Evolutionary conservation across 352 stramenopile species (phyloP), one percentile per base, ranked within the genome.

Genomic region (Globisporangium orthogonon): DNA sequence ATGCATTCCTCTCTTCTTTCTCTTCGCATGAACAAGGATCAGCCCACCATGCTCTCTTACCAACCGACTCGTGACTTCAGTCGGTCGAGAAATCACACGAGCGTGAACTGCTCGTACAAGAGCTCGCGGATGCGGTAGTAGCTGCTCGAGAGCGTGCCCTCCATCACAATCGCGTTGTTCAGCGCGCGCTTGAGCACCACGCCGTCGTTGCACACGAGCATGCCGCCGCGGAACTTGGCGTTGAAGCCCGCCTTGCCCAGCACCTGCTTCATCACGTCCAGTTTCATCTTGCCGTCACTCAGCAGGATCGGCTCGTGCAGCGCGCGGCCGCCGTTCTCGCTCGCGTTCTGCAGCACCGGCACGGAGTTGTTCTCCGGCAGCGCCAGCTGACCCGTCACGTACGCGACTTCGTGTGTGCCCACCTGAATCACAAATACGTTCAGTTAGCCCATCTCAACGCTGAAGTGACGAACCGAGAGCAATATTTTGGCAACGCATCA

Each of bases 221-320:
- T 95, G 50, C 86, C 84, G 10, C 86, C 80, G n/a, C 80, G 83
- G 58, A 94, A 94, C 58, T 94, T 95, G 65, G 84, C 86, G 60
- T 95, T 86, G 68, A 94, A 95, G 0, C 84, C 86, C 11, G 84
- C 83, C 50, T 91, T 91, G 41, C 79, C 81, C 35, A 95, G 67
- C 54, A 94, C 76, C 61, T 94, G 83, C 66, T 94, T 94, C 84
- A 95, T 93, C 58, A 92, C 74, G 58, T 93, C 83, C 57, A 95
- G 70, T 67, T 93, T 95, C 67, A 94, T 83, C 69, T 94, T 94
- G 69, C 84, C 86, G 48, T 95, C 83, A 52, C 82, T 94, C 50
- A 95, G 71, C 52, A 94, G 59, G 46, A 95, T 89, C 13, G 86
- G 86, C 29, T 90, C 76, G 64, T 95, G 86, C 3, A 70, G 74